phyloP scores from a whole-genome alignment of 192 early-diverging fungal species.

The Nowakowskiella sp. region DNA sequence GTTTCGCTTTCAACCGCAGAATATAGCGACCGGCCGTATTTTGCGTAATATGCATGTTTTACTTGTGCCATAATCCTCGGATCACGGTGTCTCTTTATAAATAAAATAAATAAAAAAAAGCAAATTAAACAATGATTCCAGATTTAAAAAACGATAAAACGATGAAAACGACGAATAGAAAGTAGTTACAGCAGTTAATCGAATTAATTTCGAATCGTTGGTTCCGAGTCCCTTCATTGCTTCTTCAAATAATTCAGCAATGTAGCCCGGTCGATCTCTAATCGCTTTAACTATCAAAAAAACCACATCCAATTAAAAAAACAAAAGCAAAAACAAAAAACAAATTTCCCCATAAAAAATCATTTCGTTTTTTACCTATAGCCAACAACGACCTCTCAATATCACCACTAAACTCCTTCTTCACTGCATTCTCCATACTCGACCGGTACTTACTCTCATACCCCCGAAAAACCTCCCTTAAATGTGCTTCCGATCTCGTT shows the following conservation, averaged over 20 bases:
- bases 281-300: conserved; percentile 14
- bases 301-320: background rate
- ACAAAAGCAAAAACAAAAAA: conserved; percentile 1
- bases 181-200: conserved; percentile 24
- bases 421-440: conserved; percentile 28
- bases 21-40: conserved; percentile 24
- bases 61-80: conserved; percentile 23
- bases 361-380: conserved; percentile 18
- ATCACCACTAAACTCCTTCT: conserved; percentile 39
- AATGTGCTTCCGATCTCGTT: conserved; percentile 16
- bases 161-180: too few species aligned
- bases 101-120: too few species aligned
- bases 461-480: conserved; percentile 28
- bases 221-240: conserved; percentile 44
- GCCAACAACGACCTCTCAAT: conserved; percentile 23
- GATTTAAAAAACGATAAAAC: too few species aligned
- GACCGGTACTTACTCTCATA: conserved; percentile 29
- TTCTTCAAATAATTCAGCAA: conserved; percentile 37
- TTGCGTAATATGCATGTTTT: conserved; percentile 22
- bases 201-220: conserved; percentile 36
- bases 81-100: conserved; percentile 29
- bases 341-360: conserved; percentile 1
- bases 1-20: conserved; percentile 28
- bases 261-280: conserved; percentile 18
- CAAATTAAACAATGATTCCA: too few species aligned